Evolutionary conservation across 768 basidiomycete species (phyloP).

Genomic region (Rhodotorula paludigena): DNA sequence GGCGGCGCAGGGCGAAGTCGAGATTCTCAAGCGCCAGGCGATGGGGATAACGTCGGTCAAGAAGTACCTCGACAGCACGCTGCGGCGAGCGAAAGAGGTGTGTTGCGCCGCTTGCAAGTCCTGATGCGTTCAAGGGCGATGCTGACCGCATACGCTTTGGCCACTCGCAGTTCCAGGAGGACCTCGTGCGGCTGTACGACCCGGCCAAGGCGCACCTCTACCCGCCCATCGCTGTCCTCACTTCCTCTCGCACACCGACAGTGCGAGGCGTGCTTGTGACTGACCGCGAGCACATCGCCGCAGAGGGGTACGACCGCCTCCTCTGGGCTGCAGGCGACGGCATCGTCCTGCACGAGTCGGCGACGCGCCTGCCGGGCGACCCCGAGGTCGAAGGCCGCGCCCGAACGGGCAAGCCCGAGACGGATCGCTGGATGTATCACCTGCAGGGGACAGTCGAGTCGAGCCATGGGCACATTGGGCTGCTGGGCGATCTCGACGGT

Average conservation of each 20-base stretch:
- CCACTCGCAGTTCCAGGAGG: slow-evolving; percentile 15
- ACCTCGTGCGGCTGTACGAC: slow-evolving; percentile 29
- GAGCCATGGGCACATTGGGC: slow-evolving; percentile 15
- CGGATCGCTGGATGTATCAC: slow-evolving; percentile 8
- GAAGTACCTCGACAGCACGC: slow-evolving; percentile 7
- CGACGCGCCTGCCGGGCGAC: slow-evolving; percentile 18
- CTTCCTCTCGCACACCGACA: slow-evolving; percentile 28
- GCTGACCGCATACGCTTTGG: no score
- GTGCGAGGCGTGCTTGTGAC: slow-evolving; percentile 34
- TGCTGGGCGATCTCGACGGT: slow-evolving; percentile 13
- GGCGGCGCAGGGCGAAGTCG: background rate
- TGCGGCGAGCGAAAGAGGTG: slow-evolving; percentile 8
- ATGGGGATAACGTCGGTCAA: slow-evolving; percentile 10
- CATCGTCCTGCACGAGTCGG: slow-evolving; percentile 24
- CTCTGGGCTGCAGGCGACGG: slow-evolving; percentile 32
- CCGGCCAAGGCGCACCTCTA: slow-evolving; percentile 28
- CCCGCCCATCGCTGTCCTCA: slow-evolving; percentile 35
- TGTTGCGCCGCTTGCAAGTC: background rate
- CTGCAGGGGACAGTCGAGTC: slow-evolving; percentile 22
- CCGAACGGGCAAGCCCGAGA: background rate
- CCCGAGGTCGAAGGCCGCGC: slow-evolving; percentile 2
- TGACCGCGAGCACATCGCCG: slow-evolving; percentile 12
- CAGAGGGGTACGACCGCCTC: slow-evolving; percentile 29
- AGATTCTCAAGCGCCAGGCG: background rate
- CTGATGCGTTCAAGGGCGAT: background rate